These are phyloP conservation scores for Psophocarpus tetragonolobus DNA, from an alignment of 306 rosid species.

Conservation along the genomic window DNA sequence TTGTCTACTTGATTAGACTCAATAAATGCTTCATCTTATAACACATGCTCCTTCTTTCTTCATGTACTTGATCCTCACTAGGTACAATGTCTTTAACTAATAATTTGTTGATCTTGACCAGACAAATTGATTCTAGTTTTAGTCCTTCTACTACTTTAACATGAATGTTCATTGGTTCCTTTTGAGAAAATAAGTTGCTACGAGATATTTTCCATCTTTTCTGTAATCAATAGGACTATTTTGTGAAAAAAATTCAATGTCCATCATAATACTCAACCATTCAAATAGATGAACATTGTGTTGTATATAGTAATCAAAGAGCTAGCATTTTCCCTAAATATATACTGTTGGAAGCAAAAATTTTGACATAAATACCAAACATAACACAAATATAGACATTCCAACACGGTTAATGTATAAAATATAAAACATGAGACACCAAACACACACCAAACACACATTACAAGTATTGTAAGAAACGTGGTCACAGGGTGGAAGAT, in stretches of 20 bases:
- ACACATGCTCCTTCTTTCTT: constrained; percentile 36
- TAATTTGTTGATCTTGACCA: constrained; percentile 43
- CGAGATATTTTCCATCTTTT: constrained; percentile 32
- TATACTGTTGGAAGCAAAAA: too few species aligned
- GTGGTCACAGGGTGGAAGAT: too few species aligned
- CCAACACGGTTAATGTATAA: too few species aligned
- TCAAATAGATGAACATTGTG: constrained; percentile 49
- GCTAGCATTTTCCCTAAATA: too few species aligned
- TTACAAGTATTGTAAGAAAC: too few species aligned
- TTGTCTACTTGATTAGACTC: constrained; percentile 42
- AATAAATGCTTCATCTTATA: constrained; percentile 16
- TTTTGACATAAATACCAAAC: too few species aligned
- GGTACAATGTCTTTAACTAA: constrained; percentile 23
- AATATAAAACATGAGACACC: too few species aligned
- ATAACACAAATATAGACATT: too few species aligned
- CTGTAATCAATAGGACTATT: constrained; percentile 25
- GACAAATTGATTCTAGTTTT: constrained; percentile 25
- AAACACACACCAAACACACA: too few species aligned
- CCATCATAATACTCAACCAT: constrained; percentile 39
- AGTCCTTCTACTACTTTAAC: constrained; percentile 26
- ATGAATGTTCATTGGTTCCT: constrained; percentile 35
- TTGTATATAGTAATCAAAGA: too few species aligned
- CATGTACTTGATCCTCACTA: constrained; percentile 27
- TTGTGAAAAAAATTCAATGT: constrained; percentile 38
- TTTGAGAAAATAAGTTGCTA: constrained; percentile 38